phyloP scores from a whole-genome alignment of 2,329 filamentous ascomycete genomes.

The Trichoderma sp. region DNA sequence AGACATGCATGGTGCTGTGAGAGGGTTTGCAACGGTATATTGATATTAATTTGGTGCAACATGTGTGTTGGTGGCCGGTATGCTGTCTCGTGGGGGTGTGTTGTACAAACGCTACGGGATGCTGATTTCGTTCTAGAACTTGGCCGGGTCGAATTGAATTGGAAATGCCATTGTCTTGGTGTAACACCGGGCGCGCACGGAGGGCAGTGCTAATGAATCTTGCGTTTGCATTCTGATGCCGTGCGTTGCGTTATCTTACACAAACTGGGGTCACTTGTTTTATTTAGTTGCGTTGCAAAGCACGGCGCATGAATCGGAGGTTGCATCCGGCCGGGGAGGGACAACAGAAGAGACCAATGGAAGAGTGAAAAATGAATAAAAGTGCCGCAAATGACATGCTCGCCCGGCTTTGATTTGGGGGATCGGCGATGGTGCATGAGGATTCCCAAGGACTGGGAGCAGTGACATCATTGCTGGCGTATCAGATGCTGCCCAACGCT shows the following conservation, averaged over 20 bases:
- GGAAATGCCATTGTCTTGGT: neutral
- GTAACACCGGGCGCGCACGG: neutral
- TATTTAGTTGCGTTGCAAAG: neutral
- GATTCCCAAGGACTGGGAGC: neutral
- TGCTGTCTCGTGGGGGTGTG: neutral
- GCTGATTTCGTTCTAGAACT: neutral
- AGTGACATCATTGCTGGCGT: conserved; percentile 8
- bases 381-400: neutral
- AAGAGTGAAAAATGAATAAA: neutral
- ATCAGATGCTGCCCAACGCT: neutral
- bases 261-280: neutral
- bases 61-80: neutral
- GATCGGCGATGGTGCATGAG: neutral
- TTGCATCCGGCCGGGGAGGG: neutral
- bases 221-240: neutral
- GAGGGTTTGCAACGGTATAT: neutral
- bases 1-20: neutral
- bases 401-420: neutral
- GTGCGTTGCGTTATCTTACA: neutral
- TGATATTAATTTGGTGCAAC: neutral
- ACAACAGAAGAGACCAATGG: neutral
- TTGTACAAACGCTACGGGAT: neutral
- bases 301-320: neutral
- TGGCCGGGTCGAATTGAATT: neutral
- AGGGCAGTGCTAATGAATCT: neutral